phyloP scores from a whole-genome alignment of 257 asterid genomes.

The Voacanga thouarsii region DNA sequence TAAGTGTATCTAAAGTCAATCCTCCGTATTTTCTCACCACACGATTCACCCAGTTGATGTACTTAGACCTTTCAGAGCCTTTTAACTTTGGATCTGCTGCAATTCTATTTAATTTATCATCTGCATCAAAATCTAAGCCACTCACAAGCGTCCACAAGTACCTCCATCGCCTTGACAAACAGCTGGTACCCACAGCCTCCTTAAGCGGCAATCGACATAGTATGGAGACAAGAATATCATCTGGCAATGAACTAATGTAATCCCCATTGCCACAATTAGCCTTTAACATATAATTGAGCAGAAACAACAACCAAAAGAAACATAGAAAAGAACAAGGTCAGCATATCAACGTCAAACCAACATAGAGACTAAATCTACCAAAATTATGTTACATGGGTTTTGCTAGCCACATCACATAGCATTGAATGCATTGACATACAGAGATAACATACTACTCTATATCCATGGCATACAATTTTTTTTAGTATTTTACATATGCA shows the following conservation, averaged over 20 bases:
- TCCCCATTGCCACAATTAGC: constrained; percentile 27
- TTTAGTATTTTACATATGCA: not conserved
- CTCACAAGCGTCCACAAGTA: constrained; percentile 38
- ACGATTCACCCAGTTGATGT: constrained; percentile 58
- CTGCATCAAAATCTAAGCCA: constrained; percentile 39
- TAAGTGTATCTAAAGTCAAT: constrained; percentile 25
- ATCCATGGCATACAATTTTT: not conserved
- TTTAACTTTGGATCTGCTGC: constrained; percentile 31
- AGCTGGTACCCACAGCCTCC: constrained; percentile 43
- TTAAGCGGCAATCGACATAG: constrained; percentile 37
- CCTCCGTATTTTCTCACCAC: constrained; percentile 44
- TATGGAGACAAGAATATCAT: constrained; percentile 43
- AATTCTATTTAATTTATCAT: constrained; percentile 30
- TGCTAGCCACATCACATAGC: not conserved
- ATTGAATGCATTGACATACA: not conserved
- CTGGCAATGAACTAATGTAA: constrained; percentile 39
- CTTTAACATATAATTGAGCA: constrained; percentile 14
- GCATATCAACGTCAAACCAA: not conserved
- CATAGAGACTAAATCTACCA: not conserved
- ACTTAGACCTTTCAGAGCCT: constrained; percentile 37
- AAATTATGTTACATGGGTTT: no score
- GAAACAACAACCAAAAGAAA: constrained; percentile 15
- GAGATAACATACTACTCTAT: no score
- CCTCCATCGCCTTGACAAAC: constrained; percentile 41
- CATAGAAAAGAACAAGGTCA: not conserved